Base-by-base conservation (phyloP, 176 grass and related monocot genomes). In the Lolium multiflorum region DNA sequence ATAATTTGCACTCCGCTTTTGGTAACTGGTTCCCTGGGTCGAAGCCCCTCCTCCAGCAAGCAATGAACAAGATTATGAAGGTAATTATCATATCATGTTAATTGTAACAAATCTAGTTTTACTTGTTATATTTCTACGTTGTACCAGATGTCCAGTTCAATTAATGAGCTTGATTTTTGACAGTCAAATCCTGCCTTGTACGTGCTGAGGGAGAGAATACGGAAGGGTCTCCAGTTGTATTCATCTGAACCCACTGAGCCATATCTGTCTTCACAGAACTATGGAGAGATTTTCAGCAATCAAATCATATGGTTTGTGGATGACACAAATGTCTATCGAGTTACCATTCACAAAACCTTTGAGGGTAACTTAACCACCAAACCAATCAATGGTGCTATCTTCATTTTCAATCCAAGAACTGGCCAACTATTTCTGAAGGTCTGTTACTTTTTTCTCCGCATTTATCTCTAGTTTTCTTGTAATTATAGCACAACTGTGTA, bases 21-120 rank as follows among this genome's bases (percentile, higher is more conserved):
- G 96, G 96, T 74, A 98, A 98, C 50, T 98, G 96, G 96, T 98
- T 98, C 83, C 96, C 96, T 85, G 96, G 96, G 22, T 98, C 96
- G 60, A 98, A 98, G 39, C 96, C 96, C 55, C 90, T 98, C 21
- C 64, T 98, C 35, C 93, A 94, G 79, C 96, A 98, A 86, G 96
- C 96, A 76, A 98, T 98, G 91, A 98, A 98, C 93, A 98, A 98
- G 83, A 98, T 98, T 39, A 98, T 98, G 96, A 98, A 98, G 96
- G 96, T 98, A 94, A 56, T 80, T 35, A 58, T 50, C 41, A 63
- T 35, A 58, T 50, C 41, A 63, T 79, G 20, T 64, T 78, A 48
- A 84, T 18, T 80, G 70, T 79, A 31, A 52, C 22, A 71, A 20
- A 46, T 65, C 10, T 65, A 78, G 35, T 9, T 82, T 35, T 41